phyloP scores from a whole-genome alignment of 805 yeast species.

The Tetrapisispora fleetii region DNA sequence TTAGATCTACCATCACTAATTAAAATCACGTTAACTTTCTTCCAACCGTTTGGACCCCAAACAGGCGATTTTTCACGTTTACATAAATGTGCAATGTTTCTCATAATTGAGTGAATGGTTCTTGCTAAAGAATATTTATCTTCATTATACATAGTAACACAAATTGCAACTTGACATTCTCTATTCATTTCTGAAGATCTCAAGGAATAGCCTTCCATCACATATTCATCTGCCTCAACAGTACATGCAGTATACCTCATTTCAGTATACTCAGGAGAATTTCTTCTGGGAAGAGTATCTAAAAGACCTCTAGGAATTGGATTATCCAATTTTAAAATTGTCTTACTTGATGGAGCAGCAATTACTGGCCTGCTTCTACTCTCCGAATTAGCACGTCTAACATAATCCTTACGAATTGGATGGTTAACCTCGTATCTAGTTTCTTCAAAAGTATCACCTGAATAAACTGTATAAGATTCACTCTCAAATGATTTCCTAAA shows the following conservation, averaged over 20 bases:
- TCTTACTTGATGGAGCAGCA: constrained; percentile 36
- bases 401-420: constrained; percentile 27
- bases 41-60: constrained; percentile 98
- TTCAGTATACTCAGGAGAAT: constrained; percentile 85
- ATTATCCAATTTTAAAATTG: constrained; percentile 70
- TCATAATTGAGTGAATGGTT: constrained; percentile 91
- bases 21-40: constrained; percentile 83
- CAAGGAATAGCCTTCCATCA: constrained; percentile 68
- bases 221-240: constrained; percentile 80
- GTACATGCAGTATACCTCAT: constrained; percentile 98
- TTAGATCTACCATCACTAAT: constrained; percentile 93
- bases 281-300: constrained; percentile 76
- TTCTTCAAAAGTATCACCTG: constrained; percentile 28
- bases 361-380: constrained; percentile 51
- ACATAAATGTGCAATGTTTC: constrained; percentile 79
- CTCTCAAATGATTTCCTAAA: constrained; percentile 48
- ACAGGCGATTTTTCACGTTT: constrained; percentile 69
- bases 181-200: constrained; percentile 81
- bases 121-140: constrained; percentile 83
- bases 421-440: constrained; percentile 30
- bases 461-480: constrained; percentile 25
- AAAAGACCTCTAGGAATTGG: constrained; percentile 87
- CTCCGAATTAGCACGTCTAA: constrained; percentile 51
- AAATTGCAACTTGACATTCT: constrained; percentile 83
- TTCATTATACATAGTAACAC: constrained; percentile 97